Evolutionary conservation across 31 red algal genomes (phyloP), one percentile per base, ranked within the genome.

Genomic region (Bonnemaisonia californica): DNA sequence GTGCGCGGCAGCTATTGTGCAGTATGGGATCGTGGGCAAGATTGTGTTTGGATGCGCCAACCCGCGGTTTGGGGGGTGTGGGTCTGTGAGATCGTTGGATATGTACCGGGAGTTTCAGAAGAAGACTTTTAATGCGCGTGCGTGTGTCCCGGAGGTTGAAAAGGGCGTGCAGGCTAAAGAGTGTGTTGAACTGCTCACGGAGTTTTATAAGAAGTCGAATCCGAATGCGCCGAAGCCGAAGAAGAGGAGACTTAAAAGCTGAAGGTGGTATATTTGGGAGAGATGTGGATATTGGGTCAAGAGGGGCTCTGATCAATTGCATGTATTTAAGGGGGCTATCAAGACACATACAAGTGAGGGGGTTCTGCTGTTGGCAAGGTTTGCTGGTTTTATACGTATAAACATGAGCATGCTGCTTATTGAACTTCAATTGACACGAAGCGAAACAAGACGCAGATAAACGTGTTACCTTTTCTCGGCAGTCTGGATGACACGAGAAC

Each of bases 51-150:
- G 97, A 32, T 99, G 97, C 57, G 38, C 80, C 37, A 99, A 96
- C 54, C 91, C 94, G 4, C 82, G 92, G 22, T 99, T 99, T 85
- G 97, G 97, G 1, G 97, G 97, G 12, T 99, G 97, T 76, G 97
- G 93, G 40, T 88, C 91, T 7, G 94, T 99, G 19, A 32, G 93
- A 41, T 30, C 71, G 29, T 23, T 97, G 35, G 42, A 76, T 0
- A 36, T 94, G 66, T 76, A 84, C 38, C 72, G 36, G 7, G 67
- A 74, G 8, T 23, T 77, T 8, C 76, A 28, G 28, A 8, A 34
- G 4, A 37, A 54, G 48, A 4, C 11, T 12, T 28, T 23, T 54
- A 59, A 58, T 42, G 85, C 69, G 29, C 47, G 23, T 39, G 37
- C 34, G 42, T 76, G 65, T 40, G 29, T 94, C 19, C 92, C 92